Conservation (phyloP, 805 yeast genomes). For the Pichia membranifaciens region DNA sequence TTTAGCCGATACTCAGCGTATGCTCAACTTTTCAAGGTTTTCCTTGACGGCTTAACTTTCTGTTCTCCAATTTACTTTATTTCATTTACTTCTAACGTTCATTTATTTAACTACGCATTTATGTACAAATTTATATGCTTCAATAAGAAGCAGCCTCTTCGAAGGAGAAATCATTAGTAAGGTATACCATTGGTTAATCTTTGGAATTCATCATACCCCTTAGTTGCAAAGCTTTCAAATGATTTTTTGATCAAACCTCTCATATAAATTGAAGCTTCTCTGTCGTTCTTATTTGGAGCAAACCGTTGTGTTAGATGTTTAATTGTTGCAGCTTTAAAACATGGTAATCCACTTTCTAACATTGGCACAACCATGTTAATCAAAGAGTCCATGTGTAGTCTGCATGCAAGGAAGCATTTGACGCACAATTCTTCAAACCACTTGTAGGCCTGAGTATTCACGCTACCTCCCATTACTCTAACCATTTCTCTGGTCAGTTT, state of each 20-base stretch:
- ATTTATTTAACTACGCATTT: not conserved
- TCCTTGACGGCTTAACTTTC: not conserved
- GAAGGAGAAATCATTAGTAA: constrained; percentile 42
- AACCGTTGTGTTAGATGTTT: constrained; percentile 72
- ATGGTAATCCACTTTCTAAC: constrained; percentile 93
- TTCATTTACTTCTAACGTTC: not conserved
- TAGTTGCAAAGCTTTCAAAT: constrained; percentile 82
- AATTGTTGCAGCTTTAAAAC: constrained; percentile 87
- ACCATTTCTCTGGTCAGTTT: constrained; percentile 96
- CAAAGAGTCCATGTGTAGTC: constrained; percentile 84
- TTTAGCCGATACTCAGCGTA: too few species aligned
- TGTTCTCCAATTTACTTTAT: not conserved
- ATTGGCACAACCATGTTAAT: constrained; percentile 83
- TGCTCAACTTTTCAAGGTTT: not conserved
- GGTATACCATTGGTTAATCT: constrained; percentile 96
- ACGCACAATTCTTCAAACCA: constrained; percentile 96
- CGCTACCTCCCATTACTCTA: constrained; percentile 88
- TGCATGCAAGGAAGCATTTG: constrained; percentile 80
- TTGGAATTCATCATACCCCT: constrained; percentile 97
- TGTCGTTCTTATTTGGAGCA: constrained; percentile 73
- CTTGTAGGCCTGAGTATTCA: constrained; percentile 74
- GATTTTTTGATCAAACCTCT: constrained; percentile 70
- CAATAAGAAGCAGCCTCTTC: not conserved
- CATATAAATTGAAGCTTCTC: constrained; percentile 78
- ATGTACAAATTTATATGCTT: not conserved